These are phyloP conservation scores for Globisporangium splendens DNA, from an alignment of 352 stramenopile genomes.

Conservation along the genomic window DNA sequence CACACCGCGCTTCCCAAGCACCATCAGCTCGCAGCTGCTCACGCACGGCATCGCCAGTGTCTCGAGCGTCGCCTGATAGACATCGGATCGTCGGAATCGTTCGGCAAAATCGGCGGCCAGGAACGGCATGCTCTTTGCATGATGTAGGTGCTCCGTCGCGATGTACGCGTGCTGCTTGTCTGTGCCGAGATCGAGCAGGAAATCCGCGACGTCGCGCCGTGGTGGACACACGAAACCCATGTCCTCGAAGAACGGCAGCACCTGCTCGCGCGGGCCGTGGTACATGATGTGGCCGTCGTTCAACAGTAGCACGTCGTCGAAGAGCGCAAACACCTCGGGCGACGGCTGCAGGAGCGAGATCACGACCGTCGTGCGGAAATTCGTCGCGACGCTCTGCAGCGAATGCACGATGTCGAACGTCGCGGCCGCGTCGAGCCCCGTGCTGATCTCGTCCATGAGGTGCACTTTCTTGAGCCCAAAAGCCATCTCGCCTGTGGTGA, in stretches of 20 bases:
- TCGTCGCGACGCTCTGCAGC: slow-evolving; percentile 38
- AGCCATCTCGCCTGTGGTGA: slow-evolving; percentile 88
- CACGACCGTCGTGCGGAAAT: slow-evolving; percentile 52
- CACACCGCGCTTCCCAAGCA: not conserved
- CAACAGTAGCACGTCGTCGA: slow-evolving; percentile 92
- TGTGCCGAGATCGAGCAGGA: slow-evolving; percentile 49
- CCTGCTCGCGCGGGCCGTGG: slow-evolving; percentile 28
- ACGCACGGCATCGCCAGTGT: slow-evolving; percentile 27
- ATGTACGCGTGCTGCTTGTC: slow-evolving; percentile 47
- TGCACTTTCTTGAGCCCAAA: slow-evolving; percentile 72
- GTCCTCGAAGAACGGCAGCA: slow-evolving; percentile 41
- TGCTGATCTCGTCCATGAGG: slow-evolving; percentile 80
- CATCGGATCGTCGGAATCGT: slow-evolving; percentile 42
- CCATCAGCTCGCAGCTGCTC: too few species aligned
- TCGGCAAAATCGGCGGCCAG: slow-evolving; percentile 41
- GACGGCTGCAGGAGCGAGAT: slow-evolving; percentile 89
- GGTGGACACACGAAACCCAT: slow-evolving; percentile 45
- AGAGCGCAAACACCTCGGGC: slow-evolving; percentile 91
- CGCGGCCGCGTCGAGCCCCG: slow-evolving; percentile 47
- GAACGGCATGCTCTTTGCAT: slow-evolving; percentile 17
- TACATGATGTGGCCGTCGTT: slow-evolving; percentile 90
- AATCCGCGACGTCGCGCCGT: slow-evolving; percentile 49
- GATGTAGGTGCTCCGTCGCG: slow-evolving; percentile 3
- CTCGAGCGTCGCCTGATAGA: slow-evolving; percentile 43
- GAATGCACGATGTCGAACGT: slow-evolving; percentile 61